Evolutionary conservation across 1,284 basidiomycete species (phyloP).

Genomic region (Athelia psychrophila): DNA sequence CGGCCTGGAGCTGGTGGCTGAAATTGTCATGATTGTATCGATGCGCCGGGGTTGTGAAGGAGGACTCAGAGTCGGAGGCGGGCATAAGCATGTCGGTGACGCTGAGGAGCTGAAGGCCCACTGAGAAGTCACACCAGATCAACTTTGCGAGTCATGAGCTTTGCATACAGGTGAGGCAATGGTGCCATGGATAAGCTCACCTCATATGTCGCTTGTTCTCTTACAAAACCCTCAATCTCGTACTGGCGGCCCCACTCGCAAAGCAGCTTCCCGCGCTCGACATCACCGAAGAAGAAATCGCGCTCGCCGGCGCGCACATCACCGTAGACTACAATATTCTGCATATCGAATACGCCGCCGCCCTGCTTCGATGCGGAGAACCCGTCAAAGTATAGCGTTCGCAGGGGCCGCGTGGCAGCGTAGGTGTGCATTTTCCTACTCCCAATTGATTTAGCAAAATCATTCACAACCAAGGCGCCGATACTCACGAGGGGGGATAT

Average conservation of each 20-base stretch:
- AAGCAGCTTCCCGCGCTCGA: neutral
- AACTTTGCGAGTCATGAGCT: neutral
- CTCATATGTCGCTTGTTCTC: neutral
- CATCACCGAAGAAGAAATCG: neutral
- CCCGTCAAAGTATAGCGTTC: neutral
- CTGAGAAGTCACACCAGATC: neutral
- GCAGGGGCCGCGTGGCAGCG: neutral
- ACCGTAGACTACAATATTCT: neutral
- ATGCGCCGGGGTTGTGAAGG: too few species aligned
- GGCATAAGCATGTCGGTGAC: neutral
- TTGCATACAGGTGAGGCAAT: too few species aligned
- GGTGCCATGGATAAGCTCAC: too few species aligned
- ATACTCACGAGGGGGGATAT: too few species aligned
- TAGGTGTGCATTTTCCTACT: neutral
- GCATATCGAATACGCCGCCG: neutral
- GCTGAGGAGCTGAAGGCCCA: neutral
- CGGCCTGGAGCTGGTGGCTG: neutral
- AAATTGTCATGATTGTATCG: too few species aligned
- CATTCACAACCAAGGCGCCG: too few species aligned
- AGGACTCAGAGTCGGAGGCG: too few species aligned
- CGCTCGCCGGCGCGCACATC: neutral
- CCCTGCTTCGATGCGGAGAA: neutral
- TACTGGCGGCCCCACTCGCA: neutral
- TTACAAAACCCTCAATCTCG: neutral
- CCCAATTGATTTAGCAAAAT: too few species aligned